Percentiles rank a stretch among this genome's conserved stretches.
Conservation (phyloP, 2,329 filamentous ascomycete species). For the Microdochium trichocladiopsis region DNA sequence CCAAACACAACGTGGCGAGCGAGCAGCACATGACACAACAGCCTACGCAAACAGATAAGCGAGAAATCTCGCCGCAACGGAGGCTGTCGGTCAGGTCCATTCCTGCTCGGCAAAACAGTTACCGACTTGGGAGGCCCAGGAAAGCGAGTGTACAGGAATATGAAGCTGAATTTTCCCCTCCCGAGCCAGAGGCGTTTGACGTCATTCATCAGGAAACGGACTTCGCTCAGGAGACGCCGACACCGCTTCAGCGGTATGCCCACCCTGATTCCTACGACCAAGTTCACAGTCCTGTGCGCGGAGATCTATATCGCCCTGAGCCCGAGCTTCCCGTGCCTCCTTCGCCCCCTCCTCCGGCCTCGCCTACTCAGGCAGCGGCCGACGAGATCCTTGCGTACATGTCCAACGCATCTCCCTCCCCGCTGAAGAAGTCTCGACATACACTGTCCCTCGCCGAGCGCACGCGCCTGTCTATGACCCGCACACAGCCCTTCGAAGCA, state of each 20-base stretch:
- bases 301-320: constrained; percentile 1
- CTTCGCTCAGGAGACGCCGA: neutral
- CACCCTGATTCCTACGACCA: neutral
- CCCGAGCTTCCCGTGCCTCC: constrained; percentile 4
- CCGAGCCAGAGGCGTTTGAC: neutral
- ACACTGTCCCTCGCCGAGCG: constrained; percentile 66
- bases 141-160: neutral
- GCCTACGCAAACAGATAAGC: neutral
- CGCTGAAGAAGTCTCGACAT: constrained; percentile 46
- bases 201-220: neutral
- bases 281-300: neutral
- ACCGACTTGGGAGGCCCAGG: neutral
- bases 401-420: constrained; percentile 48
- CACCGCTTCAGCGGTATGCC: neutral
- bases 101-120: neutral
- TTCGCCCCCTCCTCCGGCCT: constrained; percentile 15
- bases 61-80: neutral
- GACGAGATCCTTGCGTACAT: constrained; percentile 51
- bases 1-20: constrained; percentile 4
- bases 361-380: constrained; percentile 43
- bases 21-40: neutral
- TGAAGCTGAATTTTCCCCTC: neutral
- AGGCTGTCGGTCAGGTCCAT: neutral
- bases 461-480: constrained; percentile 73
- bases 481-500: constrained; percentile 24